These are phyloP conservation scores for Trametopsis cervina DNA, from an alignment of 768 basidiomycete species.

Conservation along the genomic window DNA sequence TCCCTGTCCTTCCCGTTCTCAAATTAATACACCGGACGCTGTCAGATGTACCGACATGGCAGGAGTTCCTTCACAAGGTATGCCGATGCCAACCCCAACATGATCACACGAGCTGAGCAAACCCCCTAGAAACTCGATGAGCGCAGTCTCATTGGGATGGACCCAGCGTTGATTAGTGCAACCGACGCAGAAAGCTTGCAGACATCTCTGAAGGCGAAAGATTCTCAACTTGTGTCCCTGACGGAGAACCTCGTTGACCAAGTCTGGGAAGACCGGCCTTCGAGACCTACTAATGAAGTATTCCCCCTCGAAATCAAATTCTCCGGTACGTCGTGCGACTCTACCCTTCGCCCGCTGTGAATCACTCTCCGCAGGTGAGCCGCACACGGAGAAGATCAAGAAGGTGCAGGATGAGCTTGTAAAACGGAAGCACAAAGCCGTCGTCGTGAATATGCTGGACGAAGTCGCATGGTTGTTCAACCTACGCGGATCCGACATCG, in stretches of 20 bases:
- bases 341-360: background rate
- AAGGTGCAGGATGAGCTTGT: constrained; percentile 56
- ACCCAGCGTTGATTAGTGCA: constrained; percentile 68
- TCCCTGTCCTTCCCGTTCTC: too few species aligned
- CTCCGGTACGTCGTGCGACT: constrained; percentile 39
- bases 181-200: constrained; percentile 60
- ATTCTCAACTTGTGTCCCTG: constrained; percentile 64
- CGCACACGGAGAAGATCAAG: constrained; percentile 58
- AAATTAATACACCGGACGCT: too few species aligned
- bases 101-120: too few species aligned
- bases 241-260: constrained; percentile 68
- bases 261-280: constrained; percentile 70
- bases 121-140: constrained; percentile 56
- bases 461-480: constrained; percentile 96
- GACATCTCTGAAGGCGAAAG: constrained; percentile 44
- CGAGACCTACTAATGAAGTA: constrained; percentile 58
- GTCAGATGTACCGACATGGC: constrained; percentile 84
- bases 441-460: constrained; percentile 85
- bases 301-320: constrained; percentile 70
- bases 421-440: constrained; percentile 58
- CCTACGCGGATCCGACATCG: constrained; percentile 86
- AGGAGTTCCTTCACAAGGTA: constrained; percentile 76
- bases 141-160: constrained; percentile 70
- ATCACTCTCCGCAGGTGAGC: constrained; percentile 38
- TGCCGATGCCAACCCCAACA: too few species aligned